phyloP scores from a whole-genome alignment of 2,329 filamentous ascomycete genomes.

The Moelleriella libera region DNA sequence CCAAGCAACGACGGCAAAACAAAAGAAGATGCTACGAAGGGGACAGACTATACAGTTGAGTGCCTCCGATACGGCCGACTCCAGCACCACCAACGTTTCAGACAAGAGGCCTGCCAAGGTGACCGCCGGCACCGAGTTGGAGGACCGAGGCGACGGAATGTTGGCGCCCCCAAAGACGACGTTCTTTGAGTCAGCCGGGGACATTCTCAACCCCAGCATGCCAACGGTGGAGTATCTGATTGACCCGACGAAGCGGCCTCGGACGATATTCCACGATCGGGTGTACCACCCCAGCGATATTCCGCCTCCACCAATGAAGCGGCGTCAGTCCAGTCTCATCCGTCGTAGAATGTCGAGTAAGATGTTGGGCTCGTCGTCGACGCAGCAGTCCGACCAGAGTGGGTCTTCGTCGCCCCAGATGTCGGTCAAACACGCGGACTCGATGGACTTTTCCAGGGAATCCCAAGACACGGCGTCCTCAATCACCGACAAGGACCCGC shows the following conservation, averaged over 20 bases:
- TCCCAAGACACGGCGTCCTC: constrained; percentile 30
- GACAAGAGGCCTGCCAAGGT: constrained; percentile 20
- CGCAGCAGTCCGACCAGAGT: constrained; percentile 12
- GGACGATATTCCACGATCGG: constrained; percentile 93
- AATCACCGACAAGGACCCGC: constrained; percentile 18
- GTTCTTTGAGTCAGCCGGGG: constrained; percentile 88
- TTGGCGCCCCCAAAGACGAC: constrained; percentile 76
- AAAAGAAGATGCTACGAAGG: constrained; percentile 58
- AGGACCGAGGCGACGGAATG: constrained; percentile 29
- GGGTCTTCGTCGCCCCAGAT: constrained; percentile 19
- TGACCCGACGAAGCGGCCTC: constrained; percentile 65
- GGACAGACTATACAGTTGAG: constrained; percentile 53
- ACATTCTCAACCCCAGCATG: constrained; percentile 80
- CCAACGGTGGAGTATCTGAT: constrained; percentile 71
- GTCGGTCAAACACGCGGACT: constrained; percentile 25
- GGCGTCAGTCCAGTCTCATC: constrained; percentile 24
- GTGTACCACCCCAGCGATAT: constrained; percentile 92
- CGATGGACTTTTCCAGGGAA: constrained; percentile 28
- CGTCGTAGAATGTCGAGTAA: constrained; percentile 16
- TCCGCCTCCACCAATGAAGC: constrained; percentile 60
- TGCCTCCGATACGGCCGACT: constrained; percentile 12
- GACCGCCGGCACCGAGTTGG: constrained; percentile 35
- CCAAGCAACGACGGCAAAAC: constrained; percentile 39
- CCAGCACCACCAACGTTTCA: constrained; percentile 5
- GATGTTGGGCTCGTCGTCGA: constrained; percentile 9